Conservation (phyloP, 2,329 filamentous ascomycete genomes). For the Lachnum nothofagi region DNA sequence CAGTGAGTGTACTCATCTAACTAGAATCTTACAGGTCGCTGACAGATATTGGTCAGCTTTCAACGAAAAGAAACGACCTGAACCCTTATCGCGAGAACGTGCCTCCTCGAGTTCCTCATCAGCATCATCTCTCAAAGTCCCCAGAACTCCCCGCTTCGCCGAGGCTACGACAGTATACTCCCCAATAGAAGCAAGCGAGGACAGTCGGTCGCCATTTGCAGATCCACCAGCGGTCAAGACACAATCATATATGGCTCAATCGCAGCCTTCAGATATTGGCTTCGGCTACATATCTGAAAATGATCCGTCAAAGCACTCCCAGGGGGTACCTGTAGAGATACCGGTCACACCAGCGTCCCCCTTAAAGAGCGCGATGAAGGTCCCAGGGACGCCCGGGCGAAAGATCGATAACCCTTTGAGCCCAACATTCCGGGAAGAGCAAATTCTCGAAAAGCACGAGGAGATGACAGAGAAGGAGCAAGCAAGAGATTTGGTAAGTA, state of each 20-base stretch:
- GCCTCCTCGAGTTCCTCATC: slow-evolving; percentile 42
- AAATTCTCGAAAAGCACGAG: slow-evolving; percentile 80
- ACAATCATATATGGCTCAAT: slow-evolving; percentile 51
- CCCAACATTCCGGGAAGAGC: slow-evolving; percentile 86
- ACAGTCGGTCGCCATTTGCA: slow-evolving; percentile 50
- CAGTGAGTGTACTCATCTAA: slow-evolving; percentile 12
- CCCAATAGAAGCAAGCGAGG: slow-evolving; percentile 55
- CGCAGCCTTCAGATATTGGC: slow-evolving; percentile 78
- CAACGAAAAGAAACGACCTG: slow-evolving; percentile 28
- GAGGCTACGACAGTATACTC: slow-evolving; percentile 77
- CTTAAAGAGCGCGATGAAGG: slow-evolving; percentile 84
- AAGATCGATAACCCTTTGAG: slow-evolving; percentile 73
- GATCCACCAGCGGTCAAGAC: slow-evolving; percentile 48
- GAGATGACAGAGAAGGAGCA: slow-evolving; percentile 78
- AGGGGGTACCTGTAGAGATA: slow-evolving; percentile 53
- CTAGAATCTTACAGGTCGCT: slow-evolving; percentile 4
- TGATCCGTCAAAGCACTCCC: slow-evolving; percentile 48
- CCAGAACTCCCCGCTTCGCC: slow-evolving; percentile 72
- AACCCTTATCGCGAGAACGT: slow-evolving; percentile 25
- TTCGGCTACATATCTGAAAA: slow-evolving; percentile 79
- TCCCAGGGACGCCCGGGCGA: slow-evolving; percentile 74
- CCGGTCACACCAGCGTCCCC: slow-evolving; percentile 69
- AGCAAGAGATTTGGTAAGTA: slow-evolving; percentile 76
- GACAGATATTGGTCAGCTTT: slow-evolving; percentile 8
- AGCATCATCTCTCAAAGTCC: slow-evolving; percentile 50